Evolutionary conservation across 805 yeast species (phyloP), one percentile per base, ranked within the genome.

Genomic region (Zygoascus ofunaensis): DNA sequence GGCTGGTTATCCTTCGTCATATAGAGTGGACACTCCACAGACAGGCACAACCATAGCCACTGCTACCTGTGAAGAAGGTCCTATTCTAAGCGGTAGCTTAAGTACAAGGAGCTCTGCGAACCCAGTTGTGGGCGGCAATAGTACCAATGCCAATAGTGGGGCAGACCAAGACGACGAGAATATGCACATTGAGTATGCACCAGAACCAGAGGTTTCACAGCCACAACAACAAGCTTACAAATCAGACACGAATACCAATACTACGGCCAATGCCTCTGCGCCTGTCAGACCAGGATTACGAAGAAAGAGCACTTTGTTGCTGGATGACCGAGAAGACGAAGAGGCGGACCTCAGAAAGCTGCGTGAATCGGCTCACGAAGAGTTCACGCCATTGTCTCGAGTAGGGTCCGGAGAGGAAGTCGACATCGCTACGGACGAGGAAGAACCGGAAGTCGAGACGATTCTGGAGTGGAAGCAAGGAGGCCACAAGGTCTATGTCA

Each of bases 391-490:
- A 18, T 49, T 60, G 33, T 53, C 65, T 3, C 52, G 62, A 30
- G 56, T 56, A 42, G 51, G 50, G 3, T 62, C 64, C 5, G 66
- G 62, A 24, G 63, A 60, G 34, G 62, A 59, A 44, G 53, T 59
- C 36, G 62, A 53, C 18, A 49, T 55, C 15, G 21, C 18, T 19
- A 33, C 30, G 10, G 20, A n/a, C 4, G 42, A 39, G 20, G 36
- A 39, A 32, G 23, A 22, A 5, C 34, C 38, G 7, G 26, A 23
- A 21, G 46, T 55, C 20, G 78, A 79, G 2, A 72, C 87, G 1
- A 87, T 82, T 45, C 82, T 87, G 46, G 78, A 77, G 51, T 90
- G 98, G 98, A 80, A 79, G 15, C 95, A 90, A 63, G 97, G 97
- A n/a, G 98, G 98, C 49, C 76, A 76, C 41, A 84, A 84, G 56